Conservation (phyloP, 2,329 filamentous ascomycete genomes). For the Fusarium chlamydosporum region DNA sequence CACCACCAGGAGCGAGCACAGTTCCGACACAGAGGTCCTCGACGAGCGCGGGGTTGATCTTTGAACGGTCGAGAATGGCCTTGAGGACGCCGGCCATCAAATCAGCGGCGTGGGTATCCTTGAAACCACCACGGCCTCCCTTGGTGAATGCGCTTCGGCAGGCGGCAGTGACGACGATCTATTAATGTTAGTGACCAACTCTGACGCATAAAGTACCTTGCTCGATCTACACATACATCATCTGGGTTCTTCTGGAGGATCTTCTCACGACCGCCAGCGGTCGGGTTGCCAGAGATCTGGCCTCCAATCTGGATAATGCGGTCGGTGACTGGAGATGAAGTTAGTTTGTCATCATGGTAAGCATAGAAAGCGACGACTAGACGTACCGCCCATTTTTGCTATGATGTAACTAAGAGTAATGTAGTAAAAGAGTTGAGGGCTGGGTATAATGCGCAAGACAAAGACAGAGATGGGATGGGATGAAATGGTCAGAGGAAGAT, state of each 20-base stretch:
- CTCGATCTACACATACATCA: conserved; percentile 64
- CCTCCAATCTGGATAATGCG: conserved; percentile 72
- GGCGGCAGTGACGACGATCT: conserved; percentile 91
- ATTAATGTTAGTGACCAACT: conserved; percentile 6
- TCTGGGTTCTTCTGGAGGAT: conserved; percentile 76
- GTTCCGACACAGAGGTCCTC: conserved; percentile 94
- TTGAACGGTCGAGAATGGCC: conserved; percentile 84
- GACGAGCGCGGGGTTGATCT: conserved; percentile 88
- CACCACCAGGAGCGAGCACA: conserved; percentile 92
- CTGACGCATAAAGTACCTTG: not conserved
- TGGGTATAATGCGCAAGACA: conserved; percentile 33
- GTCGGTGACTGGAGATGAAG: conserved; percentile 64
- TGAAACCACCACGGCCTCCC: conserved; percentile 93
- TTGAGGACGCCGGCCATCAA: conserved; percentile 87
- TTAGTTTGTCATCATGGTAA: conserved; percentile 25
- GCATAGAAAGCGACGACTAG: not conserved
- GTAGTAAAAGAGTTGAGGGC: conserved; percentile 16
- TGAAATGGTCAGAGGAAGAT: conserved; percentile 2
- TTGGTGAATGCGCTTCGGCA: conserved; percentile 94
- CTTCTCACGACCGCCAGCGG: conserved; percentile 65
- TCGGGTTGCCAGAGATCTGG: conserved; percentile 74
- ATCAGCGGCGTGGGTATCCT: conserved; percentile 91
- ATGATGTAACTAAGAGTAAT: conserved; percentile 12
- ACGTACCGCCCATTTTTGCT: conserved; percentile 58
- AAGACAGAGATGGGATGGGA: conserved; percentile 17